phyloP scores from a whole-genome alignment of 768 basidiomycete genomes.

The Cystofilobasidium macerans region DNA sequence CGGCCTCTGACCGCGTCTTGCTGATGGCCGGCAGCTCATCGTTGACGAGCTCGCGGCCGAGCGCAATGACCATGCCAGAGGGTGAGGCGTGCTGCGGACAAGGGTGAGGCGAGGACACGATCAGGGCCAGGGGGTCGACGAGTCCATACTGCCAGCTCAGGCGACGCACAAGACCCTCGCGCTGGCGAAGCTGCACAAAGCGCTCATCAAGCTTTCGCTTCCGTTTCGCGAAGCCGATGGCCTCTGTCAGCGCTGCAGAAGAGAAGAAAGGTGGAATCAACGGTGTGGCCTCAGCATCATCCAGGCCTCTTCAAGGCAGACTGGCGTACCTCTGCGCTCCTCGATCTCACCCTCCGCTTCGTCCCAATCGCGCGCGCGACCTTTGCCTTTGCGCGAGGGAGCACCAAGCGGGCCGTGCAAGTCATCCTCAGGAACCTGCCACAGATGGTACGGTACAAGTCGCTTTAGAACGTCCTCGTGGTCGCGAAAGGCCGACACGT shows the following conservation, averaged over 20 bases:
- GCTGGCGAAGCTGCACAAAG: constrained; percentile 48
- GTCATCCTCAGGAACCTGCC: constrained; percentile 63
- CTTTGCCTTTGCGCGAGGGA: not conserved
- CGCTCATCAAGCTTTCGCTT: constrained; percentile 47
- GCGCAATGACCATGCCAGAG: constrained; percentile 32
- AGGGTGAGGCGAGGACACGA: too few species aligned
- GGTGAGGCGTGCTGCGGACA: constrained; percentile 54
- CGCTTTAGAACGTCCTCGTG: constrained; percentile 54
- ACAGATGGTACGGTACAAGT: constrained; percentile 68
- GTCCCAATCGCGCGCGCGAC: constrained; percentile 1
- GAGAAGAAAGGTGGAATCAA: too few species aligned
- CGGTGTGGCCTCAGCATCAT: too few species aligned
- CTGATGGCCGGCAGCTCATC: not conserved
- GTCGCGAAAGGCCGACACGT: constrained; percentile 58
- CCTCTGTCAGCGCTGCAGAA: constrained; percentile 46
- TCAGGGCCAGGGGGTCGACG: too few species aligned
- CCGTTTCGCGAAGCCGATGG: constrained; percentile 55
- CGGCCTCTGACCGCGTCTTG: not conserved
- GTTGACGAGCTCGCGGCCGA: not conserved
- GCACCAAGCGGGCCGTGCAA: constrained; percentile 35
- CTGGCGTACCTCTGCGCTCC: constrained; percentile 10
- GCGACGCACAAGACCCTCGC: constrained; percentile 47
- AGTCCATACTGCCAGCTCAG: too few species aligned
- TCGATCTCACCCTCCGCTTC: constrained; percentile 50
- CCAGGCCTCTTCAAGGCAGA: too few species aligned